Percentiles rank a stretch among this genome's conserved stretches.
phyloP scores from a whole-genome alignment of 192 early-diverging fungal genomes.

The Coemansia sp. region DNA sequence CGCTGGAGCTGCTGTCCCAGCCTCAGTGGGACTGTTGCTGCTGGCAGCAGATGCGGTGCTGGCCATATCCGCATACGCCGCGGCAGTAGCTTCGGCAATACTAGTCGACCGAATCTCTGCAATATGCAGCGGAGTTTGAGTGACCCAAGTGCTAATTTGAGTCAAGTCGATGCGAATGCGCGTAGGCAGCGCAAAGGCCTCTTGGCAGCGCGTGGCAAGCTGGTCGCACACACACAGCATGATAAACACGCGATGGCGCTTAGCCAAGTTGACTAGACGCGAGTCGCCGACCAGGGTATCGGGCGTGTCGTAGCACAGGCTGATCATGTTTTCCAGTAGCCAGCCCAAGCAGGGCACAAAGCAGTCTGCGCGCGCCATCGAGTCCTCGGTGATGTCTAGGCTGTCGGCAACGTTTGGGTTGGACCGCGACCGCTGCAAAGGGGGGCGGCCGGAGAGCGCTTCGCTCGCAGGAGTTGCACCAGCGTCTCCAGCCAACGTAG shows the following conservation, averaged over 20 bases:
- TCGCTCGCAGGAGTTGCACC: background rate
- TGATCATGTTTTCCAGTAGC: slow-evolving; percentile 73
- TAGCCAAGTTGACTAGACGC: slow-evolving; percentile 67
- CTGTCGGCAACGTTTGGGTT: slow-evolving; percentile 26
- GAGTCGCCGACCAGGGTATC: slow-evolving; percentile 61
- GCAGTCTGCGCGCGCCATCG: slow-evolving; percentile 44
- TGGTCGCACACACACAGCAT: slow-evolving; percentile 60
- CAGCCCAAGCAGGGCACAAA: slow-evolving; percentile 73
- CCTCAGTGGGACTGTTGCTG: background rate
- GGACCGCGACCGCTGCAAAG: slow-evolving; percentile 41
- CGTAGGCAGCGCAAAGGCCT: slow-evolving; percentile 54
- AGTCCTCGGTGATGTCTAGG: slow-evolving; percentile 36
- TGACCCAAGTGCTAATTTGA: slow-evolving; percentile 38
- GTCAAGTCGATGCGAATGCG: slow-evolving; percentile 42
- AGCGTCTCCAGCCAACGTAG: background rate
- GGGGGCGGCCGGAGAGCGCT: background rate
- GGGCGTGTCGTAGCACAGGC: slow-evolving; percentile 68
- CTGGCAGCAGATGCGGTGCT: background rate
- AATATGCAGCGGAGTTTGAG: slow-evolving; percentile 37
- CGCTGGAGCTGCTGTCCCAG: background rate
- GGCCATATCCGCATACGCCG: slow-evolving; percentile 5
- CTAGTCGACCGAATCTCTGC: slow-evolving; percentile 36
- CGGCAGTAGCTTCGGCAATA: slow-evolving; percentile 23
- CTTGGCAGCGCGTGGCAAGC: slow-evolving; percentile 54
- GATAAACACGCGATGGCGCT: slow-evolving; percentile 67